These are phyloP conservation scores for Syzygium oleosum DNA, from an alignment of 345 rosid species.

Conservation along the genomic window DNA sequence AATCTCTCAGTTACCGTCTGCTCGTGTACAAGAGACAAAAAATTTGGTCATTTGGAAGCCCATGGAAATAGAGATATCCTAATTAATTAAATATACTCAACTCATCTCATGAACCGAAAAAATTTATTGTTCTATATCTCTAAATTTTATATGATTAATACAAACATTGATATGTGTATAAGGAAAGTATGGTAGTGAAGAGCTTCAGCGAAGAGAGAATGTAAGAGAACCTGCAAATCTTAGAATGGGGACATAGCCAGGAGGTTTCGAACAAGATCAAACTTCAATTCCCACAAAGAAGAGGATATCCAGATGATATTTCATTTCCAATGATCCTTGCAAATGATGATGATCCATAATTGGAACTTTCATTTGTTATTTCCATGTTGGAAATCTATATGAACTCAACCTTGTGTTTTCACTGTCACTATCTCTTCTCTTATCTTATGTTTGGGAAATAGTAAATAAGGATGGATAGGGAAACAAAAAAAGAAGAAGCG, in stretches of 20 bases:
- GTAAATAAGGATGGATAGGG: neutral
- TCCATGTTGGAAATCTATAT: neutral
- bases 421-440: neutral
- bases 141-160: neutral
- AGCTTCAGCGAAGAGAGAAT: neutral
- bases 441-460: neutral
- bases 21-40: no score
- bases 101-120: neutral
- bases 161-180: neutral
- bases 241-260: neutral
- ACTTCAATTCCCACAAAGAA: neutral
- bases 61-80: no score
- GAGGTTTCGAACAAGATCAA: constrained; percentile 1
- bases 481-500: neutral
- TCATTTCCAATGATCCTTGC: neutral
- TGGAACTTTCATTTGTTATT: neutral
- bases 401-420: neutral
- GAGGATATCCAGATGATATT: neutral
- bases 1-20: neutral
- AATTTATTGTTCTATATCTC: neutral
- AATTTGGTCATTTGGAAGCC: no score
- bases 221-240: no score
- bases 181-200: neutral
- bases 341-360: neutral
- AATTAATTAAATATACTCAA: neutral